Base-by-base conservation (phyloP, 305 asterid genomes). In the Galium porrigens region DNA sequence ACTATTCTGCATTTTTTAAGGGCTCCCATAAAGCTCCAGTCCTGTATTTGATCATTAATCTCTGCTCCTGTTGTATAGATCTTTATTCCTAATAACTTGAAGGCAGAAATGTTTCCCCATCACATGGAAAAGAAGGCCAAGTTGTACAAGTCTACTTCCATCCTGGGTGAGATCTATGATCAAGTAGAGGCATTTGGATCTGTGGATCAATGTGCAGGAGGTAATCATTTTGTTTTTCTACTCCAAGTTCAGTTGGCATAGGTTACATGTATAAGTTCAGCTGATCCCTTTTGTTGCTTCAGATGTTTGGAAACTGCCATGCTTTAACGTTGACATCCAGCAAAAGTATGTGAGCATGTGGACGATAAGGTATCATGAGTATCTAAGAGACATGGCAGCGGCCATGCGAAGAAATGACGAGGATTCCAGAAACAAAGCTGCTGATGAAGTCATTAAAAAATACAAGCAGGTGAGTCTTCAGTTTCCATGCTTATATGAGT, bases 151-250 rank as follows among this genome's bases (percentile, higher is more conserved):
- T 90, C 95, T 11, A 56, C 61, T 25, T 85, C 95, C 11, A 63
- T 90, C 53, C 70, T 90, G 71, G 97, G 97, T 56, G 70, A 68
- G 72, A 85, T 90, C 58, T 79, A 77, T 77, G 87, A 87, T 56
- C 66, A 20, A 42, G 78, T 78, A 8, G 44, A 49, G 70, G 69
- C 20, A 55, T 80, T 72, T 67, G 70, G 80, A 73, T 51, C 74
- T n/a, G 76, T 66, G 44, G 54, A 18, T 36, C 48, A 15, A 5
- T 58, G 37, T 5, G 44, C 39, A 64, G 70, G 34, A 73, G 92
- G 96, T 85, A 61, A 77, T n/a, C 4, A 48, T 18, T 53, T 57
- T 2, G 4, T 22, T 0, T 36, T 37, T 0, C 3, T 32, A 10
- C 11, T 49, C 30, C 1, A 41, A 2, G 15, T 11, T 41, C 15